Evolutionary conservation across 1,139 yeast genomes (phyloP).

Genomic region (Chernovozyma aurita): DNA sequence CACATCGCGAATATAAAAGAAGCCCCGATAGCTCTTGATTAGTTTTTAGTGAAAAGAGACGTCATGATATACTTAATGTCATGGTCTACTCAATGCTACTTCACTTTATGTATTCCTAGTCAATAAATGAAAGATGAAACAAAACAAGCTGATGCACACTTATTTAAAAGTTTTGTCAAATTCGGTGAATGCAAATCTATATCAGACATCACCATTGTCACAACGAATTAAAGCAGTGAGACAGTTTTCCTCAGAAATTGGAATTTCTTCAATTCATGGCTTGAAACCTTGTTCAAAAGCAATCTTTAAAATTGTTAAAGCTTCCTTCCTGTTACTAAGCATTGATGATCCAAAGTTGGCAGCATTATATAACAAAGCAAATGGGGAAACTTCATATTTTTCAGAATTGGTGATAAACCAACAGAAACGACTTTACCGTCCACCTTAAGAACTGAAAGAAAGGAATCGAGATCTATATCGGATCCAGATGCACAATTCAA

Average conservation of each 20-base stretch:
- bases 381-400: conserved; percentile 22
- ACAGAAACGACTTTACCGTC: conserved; percentile 51
- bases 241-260: conserved; percentile 29
- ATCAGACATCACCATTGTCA: conserved; percentile 20
- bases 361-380: conserved; percentile 25
- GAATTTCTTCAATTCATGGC: conserved; percentile 42
- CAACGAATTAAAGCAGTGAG: conserved; percentile 28
- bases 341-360: conserved; percentile 28
- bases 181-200: conserved; percentile 11
- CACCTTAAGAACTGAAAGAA: conserved; percentile 30
- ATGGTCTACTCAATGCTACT: too few species aligned
- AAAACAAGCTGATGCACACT: too few species aligned
- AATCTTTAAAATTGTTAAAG: conserved; percentile 32
- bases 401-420: conserved; percentile 44
- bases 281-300: conserved; percentile 36
- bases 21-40: too few species aligned
- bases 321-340: conserved; percentile 37
- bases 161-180: conserved; percentile 8
- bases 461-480: conserved; percentile 25
- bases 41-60: too few species aligned
- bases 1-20: too few species aligned
- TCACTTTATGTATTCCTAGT: too few species aligned
- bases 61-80: too few species aligned
- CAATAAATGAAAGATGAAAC: too few species aligned
- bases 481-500: conserved; percentile 46